Percentiles rank a stretch among this genome's conserved stretches.
Conservation (phyloP, 192 early-diverging fungal genomes). For the Chytriomyces sp. region DNA sequence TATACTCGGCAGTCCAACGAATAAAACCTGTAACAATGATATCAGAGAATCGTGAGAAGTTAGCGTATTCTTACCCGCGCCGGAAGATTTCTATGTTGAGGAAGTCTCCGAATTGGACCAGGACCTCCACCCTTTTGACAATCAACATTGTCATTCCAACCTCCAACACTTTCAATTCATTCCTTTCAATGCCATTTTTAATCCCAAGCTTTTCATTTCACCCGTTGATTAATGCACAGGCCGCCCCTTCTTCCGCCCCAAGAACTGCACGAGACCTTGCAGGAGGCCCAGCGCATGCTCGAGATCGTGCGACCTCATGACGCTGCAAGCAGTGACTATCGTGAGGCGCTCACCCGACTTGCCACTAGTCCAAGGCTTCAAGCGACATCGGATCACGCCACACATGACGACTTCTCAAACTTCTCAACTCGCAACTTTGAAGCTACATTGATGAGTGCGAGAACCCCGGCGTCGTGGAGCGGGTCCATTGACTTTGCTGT, state of each 20-base stretch:
- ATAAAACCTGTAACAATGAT: constrained; percentile 14
- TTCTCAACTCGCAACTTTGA: background rate
- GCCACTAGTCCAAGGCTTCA: background rate
- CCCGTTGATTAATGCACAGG: too few relatives aligned
- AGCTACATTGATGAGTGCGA: background rate
- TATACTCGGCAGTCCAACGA: background rate
- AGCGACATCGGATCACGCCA: background rate
- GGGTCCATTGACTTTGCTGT: background rate
- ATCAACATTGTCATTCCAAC: constrained; percentile 5
- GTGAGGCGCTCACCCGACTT: background rate
- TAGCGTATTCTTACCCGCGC: background rate
- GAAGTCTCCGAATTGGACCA: constrained; percentile 14
- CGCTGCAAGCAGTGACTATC: background rate
- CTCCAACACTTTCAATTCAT: too few relatives aligned
- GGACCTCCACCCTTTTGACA: constrained; percentile 11
- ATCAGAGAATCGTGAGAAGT: too few relatives aligned
- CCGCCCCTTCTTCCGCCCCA: background rate
- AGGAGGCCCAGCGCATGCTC: background rate
- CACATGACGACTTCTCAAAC: too few relatives aligned
- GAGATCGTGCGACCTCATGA: background rate
- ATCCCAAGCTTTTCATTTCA: too few relatives aligned
- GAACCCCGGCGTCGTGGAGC: background rate
- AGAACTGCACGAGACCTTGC: background rate
- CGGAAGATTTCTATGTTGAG: constrained; percentile 23
- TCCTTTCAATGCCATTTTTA: too few relatives aligned